A percentile compares a stretch with the other conserved stretches of the same genome.
These are phyloP conservation scores for Gossypioides kirkii DNA, from an alignment of 345 rosid genomes.

Conservation along the genomic window DNA sequence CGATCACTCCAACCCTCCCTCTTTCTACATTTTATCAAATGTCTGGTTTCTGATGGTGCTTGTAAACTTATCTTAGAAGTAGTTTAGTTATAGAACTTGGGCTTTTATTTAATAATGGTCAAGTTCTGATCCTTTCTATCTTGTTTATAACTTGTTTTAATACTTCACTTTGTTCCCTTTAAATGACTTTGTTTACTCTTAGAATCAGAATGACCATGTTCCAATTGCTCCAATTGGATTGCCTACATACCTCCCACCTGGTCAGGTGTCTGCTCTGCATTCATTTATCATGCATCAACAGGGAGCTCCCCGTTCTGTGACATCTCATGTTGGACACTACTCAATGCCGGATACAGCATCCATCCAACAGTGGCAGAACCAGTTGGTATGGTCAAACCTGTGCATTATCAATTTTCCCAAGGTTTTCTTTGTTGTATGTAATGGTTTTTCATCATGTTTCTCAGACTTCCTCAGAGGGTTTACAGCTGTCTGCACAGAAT, in stretches of 20 bases:
- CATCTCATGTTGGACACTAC: slow-evolving; percentile 56
- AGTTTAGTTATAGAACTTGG: not conserved
- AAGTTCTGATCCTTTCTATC: not conserved
- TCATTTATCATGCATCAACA: slow-evolving; percentile 75
- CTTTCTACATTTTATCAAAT: not conserved
- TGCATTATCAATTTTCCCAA: slow-evolving; percentile 1
- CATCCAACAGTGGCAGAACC: slow-evolving; percentile 65
- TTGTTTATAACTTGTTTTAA: not conserved
- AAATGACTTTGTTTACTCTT: not conserved
- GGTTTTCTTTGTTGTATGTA: not conserved
- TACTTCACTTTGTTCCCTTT: not conserved
- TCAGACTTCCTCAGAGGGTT: slow-evolving; percentile 33
- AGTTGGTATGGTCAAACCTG: slow-evolving; percentile 39
- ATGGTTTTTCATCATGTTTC: not conserved
- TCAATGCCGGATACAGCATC: slow-evolving; percentile 44
- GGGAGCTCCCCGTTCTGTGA: slow-evolving; percentile 54
- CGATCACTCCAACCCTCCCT: not conserved
- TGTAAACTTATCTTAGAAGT: not conserved
- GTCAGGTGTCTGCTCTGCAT: slow-evolving; percentile 70
- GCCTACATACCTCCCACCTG: slow-evolving; percentile 66
- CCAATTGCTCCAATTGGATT: slow-evolving; percentile 56
- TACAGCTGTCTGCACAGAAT: slow-evolving; percentile 44
- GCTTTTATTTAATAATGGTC: not conserved
- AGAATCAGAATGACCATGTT: slow-evolving; percentile 40
- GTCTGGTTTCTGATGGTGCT: not conserved